Percentiles rank a stretch among this genome's conserved stretches.
phyloP scores from a whole-genome alignment of 2,329 filamentous ascomycete genomes.

The Lasiodiplodia sp. region DNA sequence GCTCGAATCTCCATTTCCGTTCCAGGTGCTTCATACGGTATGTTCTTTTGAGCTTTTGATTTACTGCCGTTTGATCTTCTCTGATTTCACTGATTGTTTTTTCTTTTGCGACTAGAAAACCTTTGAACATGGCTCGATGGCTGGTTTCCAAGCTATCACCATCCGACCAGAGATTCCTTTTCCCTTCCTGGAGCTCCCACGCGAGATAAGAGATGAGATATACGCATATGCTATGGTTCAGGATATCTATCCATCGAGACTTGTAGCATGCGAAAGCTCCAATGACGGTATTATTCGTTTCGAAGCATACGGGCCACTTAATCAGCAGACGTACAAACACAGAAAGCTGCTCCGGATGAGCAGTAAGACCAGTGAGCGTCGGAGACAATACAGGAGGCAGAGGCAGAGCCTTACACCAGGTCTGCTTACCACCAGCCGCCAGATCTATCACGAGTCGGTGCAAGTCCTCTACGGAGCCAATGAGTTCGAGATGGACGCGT shows the following conservation, averaged over 20 bases:
- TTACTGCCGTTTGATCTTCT: too few species aligned
- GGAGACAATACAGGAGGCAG: too few species aligned
- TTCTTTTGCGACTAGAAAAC: too few species aligned
- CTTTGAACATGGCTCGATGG: background rate
- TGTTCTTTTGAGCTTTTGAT: too few species aligned
- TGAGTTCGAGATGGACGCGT: background rate
- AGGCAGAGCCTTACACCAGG: constrained; percentile 1
- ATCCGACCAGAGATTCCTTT: background rate
- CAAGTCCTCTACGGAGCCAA: background rate
- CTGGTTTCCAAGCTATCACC: background rate
- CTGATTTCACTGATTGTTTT: too few species aligned
- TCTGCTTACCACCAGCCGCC: background rate
- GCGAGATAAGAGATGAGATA: background rate
- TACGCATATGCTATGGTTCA: constrained; percentile 6
- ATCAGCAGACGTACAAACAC: too few species aligned
- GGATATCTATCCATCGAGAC: too few species aligned
- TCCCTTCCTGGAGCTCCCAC: background rate
- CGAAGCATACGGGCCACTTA: too few species aligned
- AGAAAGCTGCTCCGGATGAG: too few species aligned
- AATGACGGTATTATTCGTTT: too few species aligned
- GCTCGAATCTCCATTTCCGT: background rate
- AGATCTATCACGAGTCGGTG: background rate
- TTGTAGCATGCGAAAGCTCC: too few species aligned
- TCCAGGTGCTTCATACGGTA: background rate
- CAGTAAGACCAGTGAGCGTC: too few species aligned